These are phyloP conservation scores for Hebeloma cylindrosporum DNA, from an alignment of 768 basidiomycete species.

Conservation along the genomic window DNA sequence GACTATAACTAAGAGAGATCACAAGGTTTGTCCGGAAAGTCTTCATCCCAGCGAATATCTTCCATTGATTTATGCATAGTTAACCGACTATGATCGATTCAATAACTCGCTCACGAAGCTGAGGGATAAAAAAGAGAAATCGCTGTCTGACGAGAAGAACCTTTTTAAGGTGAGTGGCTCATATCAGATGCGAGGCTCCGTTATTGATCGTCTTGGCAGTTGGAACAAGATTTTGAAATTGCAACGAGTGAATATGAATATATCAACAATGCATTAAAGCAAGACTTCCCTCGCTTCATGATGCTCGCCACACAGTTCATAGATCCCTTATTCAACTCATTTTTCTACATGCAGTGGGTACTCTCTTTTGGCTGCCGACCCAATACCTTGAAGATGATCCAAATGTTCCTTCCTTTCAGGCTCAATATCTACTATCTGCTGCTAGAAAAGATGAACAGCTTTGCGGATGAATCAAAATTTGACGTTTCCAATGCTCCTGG, in stretches of 20 bases:
- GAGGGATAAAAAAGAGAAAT: conserved; percentile 98
- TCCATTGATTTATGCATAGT: conserved; percentile 36
- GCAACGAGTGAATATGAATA: conserved; percentile 93
- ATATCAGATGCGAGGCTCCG: background rate
- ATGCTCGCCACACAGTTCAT: conserved; percentile 85
- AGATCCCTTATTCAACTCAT: conserved; percentile 96
- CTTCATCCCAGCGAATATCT: conserved; percentile 2
- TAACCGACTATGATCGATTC: conserved; percentile 92
- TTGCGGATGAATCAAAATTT: conserved; percentile 77
- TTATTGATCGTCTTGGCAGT: conserved; percentile 42
- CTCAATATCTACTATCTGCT: conserved; percentile 93
- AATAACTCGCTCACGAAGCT: conserved; percentile 95
- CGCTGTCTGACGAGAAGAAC: conserved; percentile 94
- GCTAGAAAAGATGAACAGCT: conserved; percentile 90
- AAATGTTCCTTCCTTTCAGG: conserved; percentile 37
- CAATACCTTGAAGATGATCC: background rate
- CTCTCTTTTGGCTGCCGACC: conserved; percentile 4
- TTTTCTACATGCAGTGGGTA: conserved; percentile 98
- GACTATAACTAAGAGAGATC: conserved; percentile 93
- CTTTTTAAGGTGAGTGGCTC: conserved; percentile 73
- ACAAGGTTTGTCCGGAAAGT: conserved; percentile 62
- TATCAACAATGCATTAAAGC: conserved; percentile 86
- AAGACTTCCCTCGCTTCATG: conserved; percentile 94
- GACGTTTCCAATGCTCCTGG: conserved; percentile 64
- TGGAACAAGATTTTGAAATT: conserved; percentile 94